Base-by-base conservation (phyloP, 2,329 filamentous ascomycete genomes). In the Ophiostoma pallidulum region DNA sequence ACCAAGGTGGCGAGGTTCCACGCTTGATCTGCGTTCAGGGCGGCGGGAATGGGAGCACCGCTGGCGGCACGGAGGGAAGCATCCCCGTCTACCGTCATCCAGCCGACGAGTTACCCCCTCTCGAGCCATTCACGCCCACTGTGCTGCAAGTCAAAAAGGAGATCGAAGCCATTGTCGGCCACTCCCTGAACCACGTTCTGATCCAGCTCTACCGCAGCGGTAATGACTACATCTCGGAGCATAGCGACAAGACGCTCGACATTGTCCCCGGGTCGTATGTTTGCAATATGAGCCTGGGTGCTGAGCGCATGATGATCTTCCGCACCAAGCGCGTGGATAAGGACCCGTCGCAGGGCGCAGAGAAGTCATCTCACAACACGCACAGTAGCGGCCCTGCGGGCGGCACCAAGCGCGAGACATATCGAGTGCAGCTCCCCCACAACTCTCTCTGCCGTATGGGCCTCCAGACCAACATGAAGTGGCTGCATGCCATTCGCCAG, bases 31-130 rank as follows among this genome's bases (percentile, higher is more conserved):
- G 88, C 41, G 89, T 94, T 18, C 90, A 97, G 62, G 92, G 90
- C 4, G 69, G 75, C 14, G 70, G n/a, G n/a, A n/a, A n/a, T n/a
- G n/a, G n/a, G n/a, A n/a, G n/a, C n/a, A n/a, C n/a, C n/a, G n/a
- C n/a, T n/a, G n/a, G 89, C 26, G 72, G 71, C 33, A 60, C 70
- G 0, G 81, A 91, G 57, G 86, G 86, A 16, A 82, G 73, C 54
- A 82, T 86, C 62, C 92, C 92, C 19, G 75, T 97, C n/a, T 98
- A 98, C 64, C 84, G 92, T 13, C 92, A 97, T 64, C 92, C 92
- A 38, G 79, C 88, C 4, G 92, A 98, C 60, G 86, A 94, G 62
- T 86, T 86, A 1, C 84, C 90, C 0, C 81, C 86, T 1, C 65
- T 96, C 13, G 67, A 83, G 1, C 72, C 80, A 2, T 97, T 95